Conservation (phyloP, 345 rosid genomes). For the rapeseed (Brassica napus) region Da-Ae NC_063451.1:28235001-28235500, state of each 20-base stretch:
- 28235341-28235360: slow-evolving; percentile 27
- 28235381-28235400: neutral
- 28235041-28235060: neutral
- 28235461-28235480: slow-evolving; percentile 9
- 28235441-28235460: slow-evolving; percentile 8
- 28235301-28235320: slow-evolving; percentile 38
- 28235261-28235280: slow-evolving; percentile 7
- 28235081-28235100: neutral
- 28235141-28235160: slow-evolving; percentile 40
- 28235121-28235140: slow-evolving; percentile 24
- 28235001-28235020: neutral
- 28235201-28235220: slow-evolving; percentile 24
- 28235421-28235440: slow-evolving; percentile 18
- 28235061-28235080: neutral
- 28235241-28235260: slow-evolving; percentile 40
- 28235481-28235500: neutral
- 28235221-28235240: slow-evolving; percentile 20
- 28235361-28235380: slow-evolving; percentile 11
- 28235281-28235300: slow-evolving; percentile 37
- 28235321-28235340: slow-evolving; percentile 23
- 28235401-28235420: slow-evolving; percentile 30
- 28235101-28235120: slow-evolving; percentile 27
- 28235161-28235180: slow-evolving; percentile 16
- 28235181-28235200: slow-evolving; percentile 35
- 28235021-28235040: neutral